A percentile compares a stretch with the other conserved stretches of the same genome.
phyloP scores from a whole-genome alignment of 2,329 filamentous ascomycete species.

The Pseudogymnoascus sp. region DNA sequence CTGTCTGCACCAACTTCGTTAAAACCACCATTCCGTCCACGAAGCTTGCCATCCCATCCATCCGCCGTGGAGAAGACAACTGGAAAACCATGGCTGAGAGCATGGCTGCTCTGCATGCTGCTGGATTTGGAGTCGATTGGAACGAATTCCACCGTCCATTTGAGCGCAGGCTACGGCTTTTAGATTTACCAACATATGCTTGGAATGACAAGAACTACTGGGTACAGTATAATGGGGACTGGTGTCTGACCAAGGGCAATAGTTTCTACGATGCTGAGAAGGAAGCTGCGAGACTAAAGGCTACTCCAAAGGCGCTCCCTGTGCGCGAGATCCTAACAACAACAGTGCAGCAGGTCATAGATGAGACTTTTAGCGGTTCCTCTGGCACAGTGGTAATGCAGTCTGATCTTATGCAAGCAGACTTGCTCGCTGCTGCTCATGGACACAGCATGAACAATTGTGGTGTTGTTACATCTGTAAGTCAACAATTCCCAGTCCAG shows the following conservation, averaged over 20 bases:
- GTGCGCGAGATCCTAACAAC: conserved; percentile 24
- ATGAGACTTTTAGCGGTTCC: conserved; percentile 42
- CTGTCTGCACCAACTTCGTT: conserved; percentile 58
- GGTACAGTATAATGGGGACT: conserved; percentile 43
- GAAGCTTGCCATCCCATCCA: conserved; percentile 40
- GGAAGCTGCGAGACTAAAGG: conserved; percentile 26
- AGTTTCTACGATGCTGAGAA: conserved; percentile 40
- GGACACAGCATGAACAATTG: conserved; percentile 49
- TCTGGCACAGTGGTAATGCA: conserved; percentile 42
- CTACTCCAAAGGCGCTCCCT: conserved; percentile 16
- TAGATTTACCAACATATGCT: conserved; percentile 50
- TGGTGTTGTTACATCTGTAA: conserved; percentile 37
- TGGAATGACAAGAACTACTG: conserved; percentile 55
- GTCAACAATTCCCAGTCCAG: conserved; percentile 14
- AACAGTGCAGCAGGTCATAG: conserved; percentile 45
- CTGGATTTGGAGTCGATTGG: conserved; percentile 55
- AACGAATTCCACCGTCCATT: conserved; percentile 50
- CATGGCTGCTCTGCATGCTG: conserved; percentile 56
- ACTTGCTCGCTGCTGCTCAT: conserved; percentile 43
- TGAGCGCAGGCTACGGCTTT: conserved; percentile 41
- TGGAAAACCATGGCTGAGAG: conserved; percentile 47
- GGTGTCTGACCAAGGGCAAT: conserved; percentile 53
- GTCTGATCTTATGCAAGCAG: conserved; percentile 44
- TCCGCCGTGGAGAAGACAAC: conserved; percentile 46
- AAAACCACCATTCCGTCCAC: conserved; percentile 47